A percentile compares a stretch with the other conserved stretches of the same genome.
phyloP scores from a whole-genome alignment of 2,329 filamentous ascomycete genomes.

The Aspergillus alliaceus region DNA sequence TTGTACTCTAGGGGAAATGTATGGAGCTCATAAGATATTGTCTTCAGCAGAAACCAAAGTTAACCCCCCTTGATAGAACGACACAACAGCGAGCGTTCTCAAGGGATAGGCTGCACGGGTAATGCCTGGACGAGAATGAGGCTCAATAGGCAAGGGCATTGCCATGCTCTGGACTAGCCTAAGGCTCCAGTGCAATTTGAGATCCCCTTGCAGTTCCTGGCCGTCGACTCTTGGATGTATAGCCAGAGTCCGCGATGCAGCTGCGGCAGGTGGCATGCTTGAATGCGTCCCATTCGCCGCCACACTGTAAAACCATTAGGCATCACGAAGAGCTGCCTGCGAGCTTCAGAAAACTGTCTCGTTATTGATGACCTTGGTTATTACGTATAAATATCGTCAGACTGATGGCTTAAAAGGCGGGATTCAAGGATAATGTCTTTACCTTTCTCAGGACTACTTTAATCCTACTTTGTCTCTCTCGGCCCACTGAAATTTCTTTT shows the following conservation, averaged over 20 bases:
- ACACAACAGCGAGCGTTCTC: not conserved
- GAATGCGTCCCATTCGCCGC: not conserved
- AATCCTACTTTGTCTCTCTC: not conserved
- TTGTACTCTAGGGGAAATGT: fast-evolving
- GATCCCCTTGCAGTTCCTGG: not conserved
- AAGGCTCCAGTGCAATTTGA: not conserved
- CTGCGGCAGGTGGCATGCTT: not conserved
- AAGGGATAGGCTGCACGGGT: not conserved
- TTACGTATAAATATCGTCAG: not conserved
- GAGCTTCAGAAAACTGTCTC: not conserved
- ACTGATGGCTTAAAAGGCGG: not conserved
- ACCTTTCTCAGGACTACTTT: not conserved
- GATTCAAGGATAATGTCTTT: not conserved
- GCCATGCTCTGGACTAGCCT: not conserved
- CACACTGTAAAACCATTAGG: not conserved
- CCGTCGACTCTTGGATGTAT: not conserved
- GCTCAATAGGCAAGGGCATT: not conserved
- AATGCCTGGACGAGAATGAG: not conserved
- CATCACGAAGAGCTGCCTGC: not conserved
- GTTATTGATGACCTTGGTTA: not conserved
- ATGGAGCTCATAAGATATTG: not conserved
- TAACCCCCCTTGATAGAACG: not conserved
- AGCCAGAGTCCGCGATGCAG: not conserved
- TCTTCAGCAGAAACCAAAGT: too few relatives aligned
- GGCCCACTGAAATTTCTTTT: not conserved